Evolutionary conservation across 495 filamentous ascomycete species (phyloP), one percentile per base, ranked within the genome.

Genomic region (Baudoinia panamericana): DNA sequence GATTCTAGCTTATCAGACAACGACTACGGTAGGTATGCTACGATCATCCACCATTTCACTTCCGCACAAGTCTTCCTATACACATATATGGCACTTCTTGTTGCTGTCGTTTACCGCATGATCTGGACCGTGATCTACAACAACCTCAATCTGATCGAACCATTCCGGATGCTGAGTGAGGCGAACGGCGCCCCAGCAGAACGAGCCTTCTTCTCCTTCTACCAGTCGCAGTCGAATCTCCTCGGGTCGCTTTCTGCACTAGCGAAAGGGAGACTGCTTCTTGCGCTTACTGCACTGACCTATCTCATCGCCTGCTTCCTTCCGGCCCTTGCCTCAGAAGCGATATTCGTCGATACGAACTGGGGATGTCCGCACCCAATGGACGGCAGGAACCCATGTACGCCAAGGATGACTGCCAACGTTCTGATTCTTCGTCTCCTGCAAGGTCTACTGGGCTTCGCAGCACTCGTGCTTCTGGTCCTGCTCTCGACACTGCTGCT

Each of bases 41-140:
- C 16, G 18, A 32, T 42, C 1, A 13, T 21, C 25, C 19, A 23
- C 27, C 26, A 12, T 24, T 34, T 9, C 9, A 27, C 5, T 13
- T 4, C 30, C n/a, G 7, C 5, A 20, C 37, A 34, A 24, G 27
- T 22, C 1, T 49, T 49, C 40, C 12, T 49, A 5, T 39, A 41
- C 2, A 41, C 39, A 9, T 49, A 49, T 28, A 20, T 43, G 10
- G 31, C 46, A 5, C 20, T 49, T 3, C n/a, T 44, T 10, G 18
- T 49, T 25, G 46, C 46, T 3, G 38, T 44, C 7, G 19, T 43
- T 10, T 49, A 43, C 20, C 46, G 40, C 16, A 39, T 43, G 16
- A 6, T 44, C 26, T 49, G 46, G 46, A 28, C 28, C 13, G 19
- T 23, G 0, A 21, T 49, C 8, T 38, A 43, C 33, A 28, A 30